Evolutionary conservation across 2,329 filamentous ascomycete species (phyloP).

Genomic region (Exophiala calicioides): DNA sequence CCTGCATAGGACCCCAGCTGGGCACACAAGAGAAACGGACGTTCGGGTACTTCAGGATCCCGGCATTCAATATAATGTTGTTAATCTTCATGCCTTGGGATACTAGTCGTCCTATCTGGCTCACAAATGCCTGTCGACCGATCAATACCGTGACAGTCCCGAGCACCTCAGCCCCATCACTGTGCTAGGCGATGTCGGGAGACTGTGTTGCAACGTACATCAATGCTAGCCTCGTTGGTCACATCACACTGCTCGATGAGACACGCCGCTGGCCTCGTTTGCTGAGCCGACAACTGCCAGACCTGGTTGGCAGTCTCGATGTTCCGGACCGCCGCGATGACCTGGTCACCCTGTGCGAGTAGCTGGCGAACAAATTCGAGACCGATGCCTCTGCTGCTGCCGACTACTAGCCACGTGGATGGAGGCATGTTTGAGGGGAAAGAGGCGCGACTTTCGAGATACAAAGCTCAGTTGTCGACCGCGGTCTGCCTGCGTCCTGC

Average conservation of each 20-base stretch:
- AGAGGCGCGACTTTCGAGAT: background rate
- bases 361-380: conserved; percentile 56
- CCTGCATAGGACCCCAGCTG: conserved; percentile 7
- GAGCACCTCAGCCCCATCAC: background rate
- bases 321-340: conserved; percentile 55
- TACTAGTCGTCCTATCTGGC: conserved; percentile 41
- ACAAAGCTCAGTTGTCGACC: background rate
- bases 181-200: background rate
- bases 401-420: conserved; percentile 37
- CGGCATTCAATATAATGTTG: conserved; percentile 59
- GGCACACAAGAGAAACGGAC: conserved; percentile 39
- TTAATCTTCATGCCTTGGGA: conserved; percentile 49
- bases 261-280: conserved; percentile 33
- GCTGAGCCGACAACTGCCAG: conserved; percentile 41
- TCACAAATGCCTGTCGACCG: conserved; percentile 44
- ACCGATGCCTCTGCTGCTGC: conserved; percentile 43
- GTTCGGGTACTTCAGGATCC: conserved; percentile 58
- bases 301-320: conserved; percentile 45
- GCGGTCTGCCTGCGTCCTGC: background rate
- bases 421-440: conserved; percentile 11
- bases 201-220: conserved; percentile 36
- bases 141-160: conserved; percentile 14
- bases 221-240: conserved; percentile 54
- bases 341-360: conserved; percentile 48
- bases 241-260: conserved; percentile 56